These are phyloP conservation scores for Dothideomycetes sp. DNA, from an alignment of 2,329 filamentous ascomycete genomes.

Conservation along the genomic window DNA sequence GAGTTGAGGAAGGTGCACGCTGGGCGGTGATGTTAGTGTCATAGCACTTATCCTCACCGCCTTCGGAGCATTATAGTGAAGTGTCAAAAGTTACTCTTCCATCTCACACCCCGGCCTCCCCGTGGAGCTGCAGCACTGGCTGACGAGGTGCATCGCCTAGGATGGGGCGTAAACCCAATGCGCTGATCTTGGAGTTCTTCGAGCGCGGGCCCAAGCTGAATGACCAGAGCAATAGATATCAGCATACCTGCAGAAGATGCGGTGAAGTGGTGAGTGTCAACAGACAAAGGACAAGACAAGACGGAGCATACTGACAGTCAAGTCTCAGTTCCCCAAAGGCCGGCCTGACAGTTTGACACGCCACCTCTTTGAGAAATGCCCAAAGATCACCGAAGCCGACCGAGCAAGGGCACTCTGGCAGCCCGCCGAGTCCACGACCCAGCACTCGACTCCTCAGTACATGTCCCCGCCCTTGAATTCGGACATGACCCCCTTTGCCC, in stretches of 20 bases:
- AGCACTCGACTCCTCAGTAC: neutral
- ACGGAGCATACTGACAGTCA: constrained; percentile 16
- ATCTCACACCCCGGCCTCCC: too few relatives aligned
- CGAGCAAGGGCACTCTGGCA: constrained; percentile 11
- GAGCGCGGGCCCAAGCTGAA: constrained; percentile 74
- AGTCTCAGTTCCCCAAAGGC: constrained; percentile 63
- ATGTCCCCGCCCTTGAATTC: neutral
- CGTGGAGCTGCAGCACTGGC: neutral
- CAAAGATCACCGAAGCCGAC: constrained; percentile 50
- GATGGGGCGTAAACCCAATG: constrained; percentile 78
- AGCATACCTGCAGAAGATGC: constrained; percentile 80
- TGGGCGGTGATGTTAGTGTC: too few relatives aligned
- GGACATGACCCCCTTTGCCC: constrained; percentile 1
- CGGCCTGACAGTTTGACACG: constrained; percentile 71
- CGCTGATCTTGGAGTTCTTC: constrained; percentile 80
- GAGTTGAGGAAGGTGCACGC: too few relatives aligned
- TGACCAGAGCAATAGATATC: constrained; percentile 84
- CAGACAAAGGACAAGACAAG: too few relatives aligned
- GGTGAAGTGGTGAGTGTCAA: constrained; percentile 51
- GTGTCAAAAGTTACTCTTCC: too few relatives aligned
- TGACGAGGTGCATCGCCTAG: neutral
- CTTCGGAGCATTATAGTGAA: neutral
- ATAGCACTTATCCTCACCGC: constrained; percentile 6
- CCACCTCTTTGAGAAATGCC: constrained; percentile 80
- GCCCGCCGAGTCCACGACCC: constrained; percentile 5